Evolutionary conservation across 148 eudicot species (phyloP).

Genomic region (Mesembryanthemum crystallinum): DNA sequence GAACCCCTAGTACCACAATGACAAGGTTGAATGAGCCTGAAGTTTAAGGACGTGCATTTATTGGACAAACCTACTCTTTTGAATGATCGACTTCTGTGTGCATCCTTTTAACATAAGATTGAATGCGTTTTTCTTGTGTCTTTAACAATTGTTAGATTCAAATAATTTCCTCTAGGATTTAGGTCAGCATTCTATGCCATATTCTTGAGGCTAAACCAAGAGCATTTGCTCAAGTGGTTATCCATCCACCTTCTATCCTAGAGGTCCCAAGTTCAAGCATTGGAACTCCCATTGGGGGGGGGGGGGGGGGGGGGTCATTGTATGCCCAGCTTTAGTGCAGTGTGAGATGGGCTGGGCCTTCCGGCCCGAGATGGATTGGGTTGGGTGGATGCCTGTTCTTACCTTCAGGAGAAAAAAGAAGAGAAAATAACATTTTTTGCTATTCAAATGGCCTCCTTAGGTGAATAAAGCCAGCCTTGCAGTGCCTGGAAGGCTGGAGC

Average conservation of each 20-base stretch:
- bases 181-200: not conserved
- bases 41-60: not conserved
- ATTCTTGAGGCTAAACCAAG: no score
- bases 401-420: no score
- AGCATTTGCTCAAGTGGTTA: no score
- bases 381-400: no score
- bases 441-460: not conserved
- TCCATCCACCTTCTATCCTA: no score
- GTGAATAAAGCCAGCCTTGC: not conserved
- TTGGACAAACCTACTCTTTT: slow-evolving; percentile 3
- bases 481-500: not conserved
- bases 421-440: not conserved
- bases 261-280: no score
- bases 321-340: no score
- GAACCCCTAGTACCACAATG: not conserved
- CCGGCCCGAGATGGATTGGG: no score
- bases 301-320: no score
- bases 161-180: no score
- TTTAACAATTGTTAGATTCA: not conserved
- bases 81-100: not conserved
- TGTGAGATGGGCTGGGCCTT: no score
- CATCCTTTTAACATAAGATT: not conserved
- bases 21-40: not conserved
- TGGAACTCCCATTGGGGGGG: no score
- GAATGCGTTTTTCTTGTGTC: not conserved